Percentiles rank a stretch among this genome's conserved stretches.
These are phyloP conservation scores for Dendrobium nobile DNA, from an alignment of 106 monocot species.

Conservation along the genomic window DNA sequence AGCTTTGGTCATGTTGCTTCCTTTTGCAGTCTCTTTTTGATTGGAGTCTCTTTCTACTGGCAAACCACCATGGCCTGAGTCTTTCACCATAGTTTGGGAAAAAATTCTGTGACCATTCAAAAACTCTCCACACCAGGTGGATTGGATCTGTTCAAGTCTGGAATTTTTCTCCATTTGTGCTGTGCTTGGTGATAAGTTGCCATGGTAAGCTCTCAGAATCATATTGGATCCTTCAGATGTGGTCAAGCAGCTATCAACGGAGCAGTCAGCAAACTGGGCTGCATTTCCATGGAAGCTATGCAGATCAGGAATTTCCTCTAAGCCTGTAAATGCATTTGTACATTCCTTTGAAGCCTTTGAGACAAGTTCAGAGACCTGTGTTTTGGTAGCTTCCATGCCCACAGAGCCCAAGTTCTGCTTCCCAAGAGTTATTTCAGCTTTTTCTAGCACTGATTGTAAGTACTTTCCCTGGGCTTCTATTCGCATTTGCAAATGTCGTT, in stretches of 20 bases:
- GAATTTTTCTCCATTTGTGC: not conserved
- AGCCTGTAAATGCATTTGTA: conserved; percentile 19
- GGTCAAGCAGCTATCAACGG: conserved; percentile 77
- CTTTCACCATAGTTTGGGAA: not conserved
- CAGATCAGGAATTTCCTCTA: conserved; percentile 17
- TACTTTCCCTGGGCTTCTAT: conserved; percentile 86
- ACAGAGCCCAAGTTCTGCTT: conserved; percentile 37
- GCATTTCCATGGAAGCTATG: conserved; percentile 9
- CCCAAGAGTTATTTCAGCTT: conserved; percentile 77
- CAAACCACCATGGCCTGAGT: conserved; percentile 16
- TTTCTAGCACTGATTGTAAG: conserved; percentile 70
- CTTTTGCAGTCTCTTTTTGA: conserved; percentile 17
- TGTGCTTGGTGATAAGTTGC: not conserved
- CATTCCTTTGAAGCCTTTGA: conserved; percentile 53
- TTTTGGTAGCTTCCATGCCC: conserved; percentile 36
- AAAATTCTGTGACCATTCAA: conserved; percentile 15
- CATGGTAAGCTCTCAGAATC: conserved; percentile 2
- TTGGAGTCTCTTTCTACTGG: conserved; percentile 13
- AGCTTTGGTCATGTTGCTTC: not conserved
- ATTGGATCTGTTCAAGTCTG: conserved; percentile 15
- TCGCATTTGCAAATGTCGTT: conserved; percentile 52
- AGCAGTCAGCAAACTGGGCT: conserved; percentile 32
- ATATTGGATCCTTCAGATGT: conserved; percentile 36
- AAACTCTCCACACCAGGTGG: conserved; percentile 13
- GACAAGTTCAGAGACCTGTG: conserved; percentile 42